Evolutionary conservation across 129 eudicot genomes (phyloP).

Genomic region (Flaveria bidentis): DNA sequence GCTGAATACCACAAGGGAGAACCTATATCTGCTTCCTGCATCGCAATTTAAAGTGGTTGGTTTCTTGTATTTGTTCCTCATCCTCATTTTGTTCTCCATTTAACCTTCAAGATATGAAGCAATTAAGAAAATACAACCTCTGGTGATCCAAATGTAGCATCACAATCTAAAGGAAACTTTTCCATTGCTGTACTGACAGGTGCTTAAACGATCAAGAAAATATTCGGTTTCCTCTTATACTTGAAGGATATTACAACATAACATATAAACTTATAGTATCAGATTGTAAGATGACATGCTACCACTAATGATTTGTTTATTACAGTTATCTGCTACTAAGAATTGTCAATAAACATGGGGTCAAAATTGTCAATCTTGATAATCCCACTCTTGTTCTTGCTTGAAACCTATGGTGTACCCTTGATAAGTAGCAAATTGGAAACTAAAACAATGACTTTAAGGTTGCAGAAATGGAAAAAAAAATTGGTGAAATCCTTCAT

Average conservation of each 20-base stretch:
- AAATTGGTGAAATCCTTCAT: background rate
- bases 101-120: slow-evolving; percentile 62
- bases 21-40: slow-evolving; percentile 87
- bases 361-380: background rate
- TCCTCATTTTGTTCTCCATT: slow-evolving; percentile 67
- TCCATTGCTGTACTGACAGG: slow-evolving; percentile 7
- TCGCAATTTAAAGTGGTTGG: slow-evolving; percentile 78
- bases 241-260: background rate
- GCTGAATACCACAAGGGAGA: slow-evolving; percentile 53
- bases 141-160: slow-evolving; percentile 49
- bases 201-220: background rate
- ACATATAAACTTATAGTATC: slow-evolving; percentile 6
- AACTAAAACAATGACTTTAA: slow-evolving; percentile 2
- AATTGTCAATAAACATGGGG: background rate
- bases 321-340: slow-evolving; percentile 9
- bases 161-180: slow-evolving; percentile 23
- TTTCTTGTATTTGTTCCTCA: slow-evolving; percentile 88
- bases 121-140: slow-evolving; percentile 57
- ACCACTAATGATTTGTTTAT: background rate
- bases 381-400: background rate
- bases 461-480: background rate
- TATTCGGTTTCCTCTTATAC: background rate
- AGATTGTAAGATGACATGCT: slow-evolving; percentile 11
- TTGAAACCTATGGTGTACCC: background rate
- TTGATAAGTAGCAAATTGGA: slow-evolving; percentile 10